Percentiles rank a stretch among this genome's conserved stretches.
Conservation (phyloP, 73 alveolate genomes). For the Paramecium sexaurelia region DNA sequence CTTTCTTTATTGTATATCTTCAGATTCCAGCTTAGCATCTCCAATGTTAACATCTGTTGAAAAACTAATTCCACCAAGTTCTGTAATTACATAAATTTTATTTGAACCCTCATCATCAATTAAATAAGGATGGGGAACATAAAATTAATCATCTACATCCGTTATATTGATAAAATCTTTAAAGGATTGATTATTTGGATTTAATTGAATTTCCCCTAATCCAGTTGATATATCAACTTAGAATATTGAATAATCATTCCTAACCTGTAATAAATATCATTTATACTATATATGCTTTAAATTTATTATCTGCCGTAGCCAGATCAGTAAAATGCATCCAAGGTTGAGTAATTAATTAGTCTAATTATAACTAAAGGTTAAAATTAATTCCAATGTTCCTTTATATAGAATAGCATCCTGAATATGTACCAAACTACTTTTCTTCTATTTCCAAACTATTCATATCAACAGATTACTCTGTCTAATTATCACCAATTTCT, state of each 20-base stretch:
- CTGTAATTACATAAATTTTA: constrained; percentile 19
- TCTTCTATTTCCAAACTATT: constrained; percentile 1
- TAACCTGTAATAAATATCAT: neutral
- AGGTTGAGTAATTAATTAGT: neutral
- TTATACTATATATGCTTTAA: neutral
- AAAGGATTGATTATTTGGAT: constrained; percentile 18
- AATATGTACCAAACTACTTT: neutral
- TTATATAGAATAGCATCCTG: constrained; percentile 19
- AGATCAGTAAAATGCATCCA: constrained; percentile 14
- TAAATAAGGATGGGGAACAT: neutral
- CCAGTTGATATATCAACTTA: neutral
- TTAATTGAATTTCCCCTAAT: neutral
- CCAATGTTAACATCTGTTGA: neutral
- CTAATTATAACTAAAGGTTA: neutral
- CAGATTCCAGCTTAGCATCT: neutral
- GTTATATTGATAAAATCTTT: neutral
- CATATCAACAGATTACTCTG: neutral
- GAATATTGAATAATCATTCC: constrained; percentile 31
- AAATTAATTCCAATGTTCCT: neutral
- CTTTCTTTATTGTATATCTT: neutral
- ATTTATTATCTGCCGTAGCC: constrained; percentile 15
- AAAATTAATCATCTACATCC: neutral
- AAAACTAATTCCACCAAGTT: constrained; percentile 36
- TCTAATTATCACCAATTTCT: neutral
- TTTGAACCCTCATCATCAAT: constrained; percentile 48